Conservation (phyloP, 179 eudicot species). For the Silene noctiflora region DNA sequence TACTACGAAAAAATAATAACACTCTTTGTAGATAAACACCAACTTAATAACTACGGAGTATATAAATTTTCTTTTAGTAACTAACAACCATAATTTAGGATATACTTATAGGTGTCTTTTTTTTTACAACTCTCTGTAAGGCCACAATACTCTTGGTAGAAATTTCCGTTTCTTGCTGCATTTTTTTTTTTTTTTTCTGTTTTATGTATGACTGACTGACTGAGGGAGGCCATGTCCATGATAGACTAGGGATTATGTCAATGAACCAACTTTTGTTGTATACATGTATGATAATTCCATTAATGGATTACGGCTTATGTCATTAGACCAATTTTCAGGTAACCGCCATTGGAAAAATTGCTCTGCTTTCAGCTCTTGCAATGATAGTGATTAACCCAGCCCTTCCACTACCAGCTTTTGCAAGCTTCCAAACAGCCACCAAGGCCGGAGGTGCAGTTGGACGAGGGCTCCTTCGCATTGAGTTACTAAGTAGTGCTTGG, state of each 20-base stretch:
- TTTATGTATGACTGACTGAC: neutral
- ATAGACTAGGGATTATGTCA: neutral
- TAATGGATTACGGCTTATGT: slow-evolving; percentile 1
- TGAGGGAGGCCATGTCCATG: neutral
- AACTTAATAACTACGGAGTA: neutral
- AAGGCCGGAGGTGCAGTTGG: slow-evolving; percentile 46
- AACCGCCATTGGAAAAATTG: slow-evolving; percentile 44
- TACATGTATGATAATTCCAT: neutral
- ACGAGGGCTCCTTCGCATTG: slow-evolving; percentile 48
- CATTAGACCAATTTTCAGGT: slow-evolving; percentile 41
- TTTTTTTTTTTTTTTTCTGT: neutral
- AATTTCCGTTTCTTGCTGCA: neutral
- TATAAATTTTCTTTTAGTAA: no score
- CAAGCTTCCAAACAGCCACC: slow-evolving; percentile 58
- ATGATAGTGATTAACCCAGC: slow-evolving; percentile 49
- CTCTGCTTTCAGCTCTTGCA: slow-evolving; percentile 50
- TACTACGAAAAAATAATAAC: no score
- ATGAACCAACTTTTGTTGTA: neutral
- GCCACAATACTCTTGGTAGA: neutral
- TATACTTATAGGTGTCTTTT: neutral
- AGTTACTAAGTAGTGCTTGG: slow-evolving; percentile 88
- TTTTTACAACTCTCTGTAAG: neutral
- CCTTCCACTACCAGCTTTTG: slow-evolving; percentile 71
- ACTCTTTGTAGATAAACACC: neutral
- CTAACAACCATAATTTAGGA: neutral